Base-by-base conservation (phyloP, 345 rosid genomes). In the Zanthoxylum bungeanum region DNA sequence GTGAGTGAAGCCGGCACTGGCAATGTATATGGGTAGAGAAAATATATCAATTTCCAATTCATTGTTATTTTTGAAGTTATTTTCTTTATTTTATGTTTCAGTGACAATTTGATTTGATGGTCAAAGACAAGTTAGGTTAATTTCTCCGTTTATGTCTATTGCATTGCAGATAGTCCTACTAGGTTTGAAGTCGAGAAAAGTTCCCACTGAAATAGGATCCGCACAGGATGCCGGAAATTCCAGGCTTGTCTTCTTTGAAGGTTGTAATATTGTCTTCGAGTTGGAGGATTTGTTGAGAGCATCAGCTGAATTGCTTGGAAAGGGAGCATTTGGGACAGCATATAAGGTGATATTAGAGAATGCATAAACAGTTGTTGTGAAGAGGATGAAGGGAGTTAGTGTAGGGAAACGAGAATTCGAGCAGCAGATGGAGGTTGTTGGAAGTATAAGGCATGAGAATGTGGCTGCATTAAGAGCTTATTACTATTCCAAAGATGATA, bases 221-320 rank as follows among this genome's bases (percentile, higher is more conserved):
- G n/a, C n/a, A n/a, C n/a, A n/a, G n/a, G n/a, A n/a, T n/a, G n/a
- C n/a, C n/a, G n/a, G n/a, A n/a, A n/a, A n/a, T n/a, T n/a, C n/a
- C 77, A 86, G 75, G 82, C 80, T 92, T 71, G 95, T 89, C 73
- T 92, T 92, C 81, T 95, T 91, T 56, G 87, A 92, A 78, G 98
- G 97, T 14, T 88, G 90, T 75, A 88, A 78, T 70, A 88, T 87
- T 69, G 92, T 83, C 34, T 92, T 92, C 53, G 91, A 92, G 69
- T 77, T 92, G 46, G 98, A 92, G 81, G 98, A 92, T 77, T 78
- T 94, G 78, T 75, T 92, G 78, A 88, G 96, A 70, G 98, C 99
- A 30, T 94, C 98, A 34, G 98, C 98, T 19, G 97, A 92, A 86
- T 93, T 94, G 72, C 82, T 92, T 40, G 98, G 96, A 65, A 94